Base-by-base conservation (phyloP, 1,284 basidiomycete species). In the Cystobasidium slooffiae region DNA sequence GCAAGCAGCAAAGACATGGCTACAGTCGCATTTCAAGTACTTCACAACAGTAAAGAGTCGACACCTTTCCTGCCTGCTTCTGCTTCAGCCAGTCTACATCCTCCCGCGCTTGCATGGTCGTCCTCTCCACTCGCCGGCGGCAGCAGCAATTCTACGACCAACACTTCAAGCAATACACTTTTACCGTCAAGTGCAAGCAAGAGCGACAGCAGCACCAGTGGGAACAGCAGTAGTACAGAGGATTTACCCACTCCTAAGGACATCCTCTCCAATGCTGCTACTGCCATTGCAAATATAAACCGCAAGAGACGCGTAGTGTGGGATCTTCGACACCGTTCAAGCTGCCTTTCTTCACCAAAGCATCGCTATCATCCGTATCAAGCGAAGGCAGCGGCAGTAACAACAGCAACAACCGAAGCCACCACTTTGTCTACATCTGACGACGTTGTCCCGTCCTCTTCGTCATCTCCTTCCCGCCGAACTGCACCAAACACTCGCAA, bases 321-420 rank as follows among this genome's bases (percentile, higher is more conserved):
- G 68, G 68, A 70, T 22, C 68, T 70, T 22, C 18, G 20, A n/a
- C 56, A 70, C 37, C 41, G 68, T 10, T 39, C 68, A 12, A 64
- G 59, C 52, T 65, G 61, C 55, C 39, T 44, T 37, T 73, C 70
- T 53, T 73, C 70, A 20, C 70, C 70, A 16, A 73, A 73, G 47
- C 70, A 73, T 31, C 61, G 70, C 20, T 59, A 56, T 49, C 70
- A 66, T 58, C 70, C 70, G 22, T 73, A 66, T 31, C 14, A 46
- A 10, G 22, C 31, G n/a, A 31, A 37, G 20, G 59, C 49, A 37
- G 24, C 69, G 66, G 53, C 18, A 43, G 22, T 37, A 12, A 31
- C 16, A 43, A 18, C 41, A 1, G 6, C 3, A 7, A 5, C 37
- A 24, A 6, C 18, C 2, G 10, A 41, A 14, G 51, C 55, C 3